phyloP scores from a whole-genome alignment of 495 filamentous ascomycete species.

The Rhypophila decipiens region DNA sequence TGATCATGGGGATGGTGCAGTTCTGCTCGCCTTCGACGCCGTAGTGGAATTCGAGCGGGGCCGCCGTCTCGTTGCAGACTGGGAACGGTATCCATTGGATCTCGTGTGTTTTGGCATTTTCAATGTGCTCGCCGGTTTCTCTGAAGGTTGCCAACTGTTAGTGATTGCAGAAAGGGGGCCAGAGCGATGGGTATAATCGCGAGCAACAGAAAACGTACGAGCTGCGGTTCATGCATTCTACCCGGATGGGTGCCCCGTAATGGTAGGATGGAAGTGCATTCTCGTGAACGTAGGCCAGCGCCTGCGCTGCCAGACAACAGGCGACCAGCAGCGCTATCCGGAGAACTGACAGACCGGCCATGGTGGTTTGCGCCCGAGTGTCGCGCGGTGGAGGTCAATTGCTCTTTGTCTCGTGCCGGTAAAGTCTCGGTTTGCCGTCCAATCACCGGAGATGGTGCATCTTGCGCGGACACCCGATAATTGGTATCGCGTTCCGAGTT shows the following conservation, averaged over 20 bases:
- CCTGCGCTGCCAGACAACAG: background rate
- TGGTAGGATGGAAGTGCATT: slow-evolving; percentile 39
- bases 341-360: no score
- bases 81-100: slow-evolving; percentile 94
- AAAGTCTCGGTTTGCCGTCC: no score
- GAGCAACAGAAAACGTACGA: slow-evolving; percentile 31
- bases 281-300: slow-evolving; percentile 14
- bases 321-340: slow-evolving; percentile 2
- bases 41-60: slow-evolving; percentile 77
- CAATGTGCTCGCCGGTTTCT: slow-evolving; percentile 70
- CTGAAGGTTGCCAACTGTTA: slow-evolving; percentile 20
- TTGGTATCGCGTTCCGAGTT: no score
- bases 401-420: no score
- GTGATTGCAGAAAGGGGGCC: background rate
- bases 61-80: slow-evolving; percentile 80
- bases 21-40: slow-evolving; percentile 78
- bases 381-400: no score
- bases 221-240: slow-evolving; percentile 52
- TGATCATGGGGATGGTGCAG: slow-evolving; percentile 81
- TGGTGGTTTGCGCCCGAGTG: no score
- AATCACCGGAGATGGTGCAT: no score
- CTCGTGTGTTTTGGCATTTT: slow-evolving; percentile 61
- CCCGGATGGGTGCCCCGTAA: slow-evolving; percentile 40
- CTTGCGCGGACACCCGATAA: no score
- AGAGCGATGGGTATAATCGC: background rate